These are phyloP conservation scores for Amanita pallidorosea DNA, from an alignment of 768 basidiomycete genomes.

Conservation along the genomic window DNA sequence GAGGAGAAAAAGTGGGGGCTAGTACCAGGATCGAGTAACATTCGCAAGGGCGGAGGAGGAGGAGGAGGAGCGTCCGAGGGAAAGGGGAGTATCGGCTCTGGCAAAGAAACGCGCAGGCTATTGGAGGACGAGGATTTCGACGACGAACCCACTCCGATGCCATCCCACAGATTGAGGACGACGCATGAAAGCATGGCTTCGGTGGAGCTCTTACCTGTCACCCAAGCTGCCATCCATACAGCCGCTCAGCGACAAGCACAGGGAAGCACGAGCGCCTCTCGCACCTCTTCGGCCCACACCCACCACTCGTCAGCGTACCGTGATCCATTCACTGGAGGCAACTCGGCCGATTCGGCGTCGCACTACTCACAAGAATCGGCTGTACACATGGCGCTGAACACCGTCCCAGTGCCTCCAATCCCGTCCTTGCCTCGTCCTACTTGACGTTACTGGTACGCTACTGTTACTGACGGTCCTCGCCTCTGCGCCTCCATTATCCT, in stretches of 20 bases:
- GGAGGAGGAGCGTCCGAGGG: neutral
- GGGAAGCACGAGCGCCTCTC: neutral
- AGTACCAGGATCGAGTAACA: neutral
- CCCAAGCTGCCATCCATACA: neutral
- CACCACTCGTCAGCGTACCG: too few relatives aligned
- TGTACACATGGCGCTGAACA: neutral
- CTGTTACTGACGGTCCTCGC: too few relatives aligned
- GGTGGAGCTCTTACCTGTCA: neutral
- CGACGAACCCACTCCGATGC: neutral
- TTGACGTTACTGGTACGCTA: too few relatives aligned
- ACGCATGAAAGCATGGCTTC: neutral
- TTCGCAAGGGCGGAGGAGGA: neutral
- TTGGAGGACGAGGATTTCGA: neutral
- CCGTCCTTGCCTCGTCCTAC: neutral
- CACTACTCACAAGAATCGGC: neutral
- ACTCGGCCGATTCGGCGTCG: neutral
- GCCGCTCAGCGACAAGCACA: neutral
- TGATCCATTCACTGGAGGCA: neutral
- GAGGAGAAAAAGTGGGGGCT: neutral
- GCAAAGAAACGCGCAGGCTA: neutral
- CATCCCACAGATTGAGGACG: neutral
- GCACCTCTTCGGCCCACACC: neutral
- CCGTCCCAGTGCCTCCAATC: neutral
- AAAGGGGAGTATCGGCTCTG: neutral
- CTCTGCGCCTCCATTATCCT: too few relatives aligned